Conservation (phyloP, 1,284 basidiomycete genomes). For the Mycosarcoma maydis region DNA sequence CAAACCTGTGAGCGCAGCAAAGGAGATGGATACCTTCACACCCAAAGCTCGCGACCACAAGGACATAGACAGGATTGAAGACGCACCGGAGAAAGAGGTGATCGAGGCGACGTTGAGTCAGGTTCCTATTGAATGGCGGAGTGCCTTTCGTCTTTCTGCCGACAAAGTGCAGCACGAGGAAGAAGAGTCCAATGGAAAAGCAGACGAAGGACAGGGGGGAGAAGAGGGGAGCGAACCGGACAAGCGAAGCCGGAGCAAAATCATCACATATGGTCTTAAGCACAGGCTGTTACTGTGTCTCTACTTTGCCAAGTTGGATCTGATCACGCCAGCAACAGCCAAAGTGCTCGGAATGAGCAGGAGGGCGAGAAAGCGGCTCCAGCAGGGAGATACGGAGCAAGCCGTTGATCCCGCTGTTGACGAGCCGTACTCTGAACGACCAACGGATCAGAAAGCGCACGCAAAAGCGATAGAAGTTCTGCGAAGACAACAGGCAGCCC, state of each 20-base stretch:
- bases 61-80: conserved; percentile 14
- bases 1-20: conserved; percentile 22
- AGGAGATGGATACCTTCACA: conserved; percentile 33
- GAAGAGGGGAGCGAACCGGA: background rate
- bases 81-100: conserved; percentile 18
- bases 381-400: conserved; percentile 11
- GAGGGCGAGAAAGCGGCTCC: conserved; percentile 20
- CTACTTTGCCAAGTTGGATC: conserved; percentile 37
- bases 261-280: conserved; percentile 25
- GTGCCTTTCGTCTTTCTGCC: conserved; percentile 37
- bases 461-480: conserved; percentile 19
- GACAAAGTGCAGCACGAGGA: background rate
- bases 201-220: background rate
- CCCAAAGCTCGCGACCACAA: conserved; percentile 7
- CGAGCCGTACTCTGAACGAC: background rate
- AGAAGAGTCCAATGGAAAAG: background rate
- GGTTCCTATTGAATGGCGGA: conserved; percentile 35
- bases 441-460: conserved; percentile 1
- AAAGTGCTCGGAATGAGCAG: conserved; percentile 23
- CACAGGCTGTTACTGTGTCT: conserved; percentile 34
- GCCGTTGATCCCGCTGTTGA: background rate
- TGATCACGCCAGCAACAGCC: conserved; percentile 26
- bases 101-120: conserved; percentile 34
- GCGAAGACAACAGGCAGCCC: conserved; percentile 19
- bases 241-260: background rate